Conservation (phyloP, 1,139 yeast genomes). For the Hemisphaericaspora xylanilytica region DNA sequence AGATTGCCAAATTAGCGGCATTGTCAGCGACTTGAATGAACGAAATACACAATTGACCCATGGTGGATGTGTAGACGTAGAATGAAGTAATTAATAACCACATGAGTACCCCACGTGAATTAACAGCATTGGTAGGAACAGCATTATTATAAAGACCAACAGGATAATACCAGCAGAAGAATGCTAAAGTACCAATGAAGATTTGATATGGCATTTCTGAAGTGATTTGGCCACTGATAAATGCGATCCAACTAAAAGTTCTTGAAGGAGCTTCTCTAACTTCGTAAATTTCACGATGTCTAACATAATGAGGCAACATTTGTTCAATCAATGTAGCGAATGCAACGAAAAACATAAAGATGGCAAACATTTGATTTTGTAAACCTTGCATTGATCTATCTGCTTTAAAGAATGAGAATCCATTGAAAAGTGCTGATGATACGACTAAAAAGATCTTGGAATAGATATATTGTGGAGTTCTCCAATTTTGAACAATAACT, state of each 20-base stretch:
- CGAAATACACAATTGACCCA: constrained; percentile 40
- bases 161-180: constrained; percentile 72
- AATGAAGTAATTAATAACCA: constrained; percentile 43
- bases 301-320: constrained; percentile 31
- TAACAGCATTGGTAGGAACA: constrained; percentile 21
- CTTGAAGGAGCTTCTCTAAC: constrained; percentile 34
- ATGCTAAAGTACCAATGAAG: constrained; percentile 63
- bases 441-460: constrained; percentile 25
- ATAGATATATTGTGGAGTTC: constrained; percentile 41
- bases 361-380: constrained; percentile 48
- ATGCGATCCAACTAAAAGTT: constrained; percentile 29
- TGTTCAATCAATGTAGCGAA: constrained; percentile 56
- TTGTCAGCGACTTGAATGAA: constrained; percentile 38
- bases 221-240: constrained; percentile 59
- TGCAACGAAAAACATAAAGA: constrained; percentile 51
- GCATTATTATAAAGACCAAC: constrained; percentile 67
- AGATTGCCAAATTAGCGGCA: constrained; percentile 31
- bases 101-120: constrained; percentile 41
- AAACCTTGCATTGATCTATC: constrained; percentile 38
- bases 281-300: constrained; percentile 36
- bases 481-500: constrained; percentile 39
- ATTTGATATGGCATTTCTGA: constrained; percentile 79
- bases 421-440: constrained; percentile 41
- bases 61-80: constrained; percentile 32
- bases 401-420: constrained; percentile 42